Conservation (phyloP, 352 stramenopile species). For the Aphanomyces stellatus region DNA sequence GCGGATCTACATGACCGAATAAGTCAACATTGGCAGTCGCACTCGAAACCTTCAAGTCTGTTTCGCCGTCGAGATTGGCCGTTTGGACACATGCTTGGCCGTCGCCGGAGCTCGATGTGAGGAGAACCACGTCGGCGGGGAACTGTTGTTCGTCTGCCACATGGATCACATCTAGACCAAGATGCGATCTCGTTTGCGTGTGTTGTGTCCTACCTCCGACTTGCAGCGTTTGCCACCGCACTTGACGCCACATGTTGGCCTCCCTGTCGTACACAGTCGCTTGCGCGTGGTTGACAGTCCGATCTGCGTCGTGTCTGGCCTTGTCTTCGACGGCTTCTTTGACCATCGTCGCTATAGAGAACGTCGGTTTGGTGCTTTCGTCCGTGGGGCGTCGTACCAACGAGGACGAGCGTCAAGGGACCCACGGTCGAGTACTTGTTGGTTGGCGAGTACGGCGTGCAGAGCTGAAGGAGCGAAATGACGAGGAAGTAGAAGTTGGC, state of each 20-base stretch:
- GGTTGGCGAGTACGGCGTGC: slow-evolving; percentile 82
- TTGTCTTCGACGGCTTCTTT: slow-evolving; percentile 81
- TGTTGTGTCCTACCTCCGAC: slow-evolving; percentile 35
- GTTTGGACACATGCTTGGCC: slow-evolving; percentile 76
- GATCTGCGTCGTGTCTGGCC: slow-evolving; percentile 57
- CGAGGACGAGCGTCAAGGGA: slow-evolving; percentile 65
- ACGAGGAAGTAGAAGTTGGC: slow-evolving; percentile 97
- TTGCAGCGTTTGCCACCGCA: slow-evolving; percentile 77
- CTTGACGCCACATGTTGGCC: slow-evolving; percentile 36
- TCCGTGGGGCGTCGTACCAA: slow-evolving; percentile 21
- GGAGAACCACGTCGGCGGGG: slow-evolving; percentile 87
- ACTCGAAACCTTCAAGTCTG: slow-evolving; percentile 67
- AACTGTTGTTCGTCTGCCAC: slow-evolving; percentile 84
- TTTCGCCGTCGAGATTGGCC: slow-evolving; percentile 74
- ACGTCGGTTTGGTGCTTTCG: not conserved
- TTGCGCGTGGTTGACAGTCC: slow-evolving; percentile 55
- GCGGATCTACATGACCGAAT: not conserved
- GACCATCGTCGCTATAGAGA: slow-evolving; percentile 58
- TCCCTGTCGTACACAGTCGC: slow-evolving; percentile 25
- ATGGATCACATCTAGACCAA: slow-evolving; percentile 53
- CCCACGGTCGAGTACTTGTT: slow-evolving; percentile 84
- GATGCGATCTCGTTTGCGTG: not conserved
- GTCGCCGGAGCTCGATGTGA: slow-evolving; percentile 73
- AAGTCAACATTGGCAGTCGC: slow-evolving; percentile 46
- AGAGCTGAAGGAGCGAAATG: slow-evolving; percentile 91